Conservation (phyloP, 2,329 filamentous ascomycete species). For the Meredithiella fracta region DNA sequence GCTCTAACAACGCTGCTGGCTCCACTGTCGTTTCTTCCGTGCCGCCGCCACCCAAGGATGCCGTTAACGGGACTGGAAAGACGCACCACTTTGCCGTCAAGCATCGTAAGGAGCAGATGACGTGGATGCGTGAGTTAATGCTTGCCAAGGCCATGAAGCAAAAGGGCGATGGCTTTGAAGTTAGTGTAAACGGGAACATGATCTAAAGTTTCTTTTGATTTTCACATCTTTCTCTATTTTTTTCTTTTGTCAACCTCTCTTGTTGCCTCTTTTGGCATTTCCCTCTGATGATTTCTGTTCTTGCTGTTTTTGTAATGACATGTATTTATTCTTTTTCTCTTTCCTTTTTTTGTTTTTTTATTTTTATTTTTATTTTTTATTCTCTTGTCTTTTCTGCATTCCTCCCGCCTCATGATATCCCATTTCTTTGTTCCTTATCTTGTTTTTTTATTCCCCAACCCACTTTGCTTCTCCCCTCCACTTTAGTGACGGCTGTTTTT, state of each 20-base stretch:
- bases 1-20: constrained; percentile 37
- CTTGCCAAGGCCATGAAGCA: constrained; percentile 73
- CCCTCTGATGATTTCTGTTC: constrained; percentile 2
- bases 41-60: constrained; percentile 26
- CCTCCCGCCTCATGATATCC: constrained; percentile 3
- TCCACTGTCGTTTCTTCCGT: constrained; percentile 16
- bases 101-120: constrained; percentile 74
- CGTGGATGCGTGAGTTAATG: constrained; percentile 95
- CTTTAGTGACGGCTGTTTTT: constrained; percentile 4
- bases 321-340: constrained; percentile 15
- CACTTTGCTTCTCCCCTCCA: constrained; percentile 4
- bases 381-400: no score
- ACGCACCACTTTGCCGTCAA: constrained; percentile 89
- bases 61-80: constrained; percentile 52
- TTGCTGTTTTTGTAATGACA: constrained; percentile 8
- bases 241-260: constrained; percentile 9
- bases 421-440: no score
- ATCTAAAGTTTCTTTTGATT: constrained; percentile 28
- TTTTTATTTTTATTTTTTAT: constrained; percentile 7
- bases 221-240: constrained; percentile 5
- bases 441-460: constrained; percentile 3
- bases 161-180: constrained; percentile 68
- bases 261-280: neutral
- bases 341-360: constrained; percentile 15
- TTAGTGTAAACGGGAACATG: constrained; percentile 67